Conservation (phyloP, 177 flowering plant genomes). For the Vitis hybrid region DNA sequence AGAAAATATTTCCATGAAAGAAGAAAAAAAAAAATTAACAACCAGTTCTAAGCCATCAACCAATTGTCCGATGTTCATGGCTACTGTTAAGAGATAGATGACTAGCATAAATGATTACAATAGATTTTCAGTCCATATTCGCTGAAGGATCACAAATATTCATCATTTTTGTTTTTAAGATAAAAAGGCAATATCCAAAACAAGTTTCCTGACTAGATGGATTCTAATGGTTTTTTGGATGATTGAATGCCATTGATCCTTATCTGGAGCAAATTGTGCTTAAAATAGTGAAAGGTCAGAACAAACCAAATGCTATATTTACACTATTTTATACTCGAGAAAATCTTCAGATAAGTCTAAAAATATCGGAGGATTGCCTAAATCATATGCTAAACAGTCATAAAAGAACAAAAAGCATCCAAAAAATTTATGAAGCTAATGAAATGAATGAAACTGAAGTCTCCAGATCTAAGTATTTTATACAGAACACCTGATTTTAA, state of each 20-base stretch:
- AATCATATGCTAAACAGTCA: too few relatives aligned
- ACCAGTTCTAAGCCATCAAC: not conserved
- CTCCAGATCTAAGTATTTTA: too few relatives aligned
- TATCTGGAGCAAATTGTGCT: not conserved
- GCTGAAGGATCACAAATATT: not conserved
- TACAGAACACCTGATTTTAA: too few relatives aligned
- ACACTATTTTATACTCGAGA: not conserved
- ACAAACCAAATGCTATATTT: not conserved
- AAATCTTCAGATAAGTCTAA: too few relatives aligned
- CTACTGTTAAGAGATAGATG: too few relatives aligned
- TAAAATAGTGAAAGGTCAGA: not conserved
- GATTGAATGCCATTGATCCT: not conserved
- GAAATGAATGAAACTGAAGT: too few relatives aligned
- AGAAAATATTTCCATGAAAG: conserved; percentile 10
- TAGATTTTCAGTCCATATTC: not conserved
- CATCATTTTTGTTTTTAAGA: not conserved
- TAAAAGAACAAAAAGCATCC: too few relatives aligned
- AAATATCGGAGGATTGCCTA: too few relatives aligned
- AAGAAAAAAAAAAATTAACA: not conserved
- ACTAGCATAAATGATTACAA: not conserved
- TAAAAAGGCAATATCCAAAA: not conserved
- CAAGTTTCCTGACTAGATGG: not conserved
- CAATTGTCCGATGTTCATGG: too few relatives aligned
- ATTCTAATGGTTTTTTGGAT: not conserved
- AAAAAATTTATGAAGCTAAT: too few relatives aligned